Base-by-base conservation (phyloP, 306 rosid species). In the Cotoneaster glaucophyllus region DNA sequence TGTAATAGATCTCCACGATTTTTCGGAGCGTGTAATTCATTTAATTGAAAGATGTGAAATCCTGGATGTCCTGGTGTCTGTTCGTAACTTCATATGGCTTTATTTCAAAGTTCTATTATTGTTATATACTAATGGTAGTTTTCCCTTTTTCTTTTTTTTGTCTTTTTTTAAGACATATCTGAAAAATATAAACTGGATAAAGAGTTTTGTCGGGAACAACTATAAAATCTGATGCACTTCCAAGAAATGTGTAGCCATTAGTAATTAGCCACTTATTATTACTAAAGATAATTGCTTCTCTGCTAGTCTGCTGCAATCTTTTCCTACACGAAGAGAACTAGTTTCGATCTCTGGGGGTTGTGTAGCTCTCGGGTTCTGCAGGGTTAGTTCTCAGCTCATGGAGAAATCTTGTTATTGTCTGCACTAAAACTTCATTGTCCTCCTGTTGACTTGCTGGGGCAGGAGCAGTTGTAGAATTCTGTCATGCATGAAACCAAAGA, bases 361-460 rank as follows among this genome's bases (percentile, higher is more conserved):
- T 11, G 4, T 75, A 75, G 74, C 52, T 56, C 11, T 14, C 78
- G 4, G 65, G 34, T 34, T 82, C 78, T 6, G 65, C n/a, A 17
- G 85, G 64, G 45, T 70, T 74, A 8, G 76, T 72, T 44, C 54
- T 79, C 29, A 81, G 56, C 70, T 84, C 87, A 11, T 83, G 68
- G 28, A 83, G 88, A 48, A 82, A 84, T 56, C 71, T 86, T 21
- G 85, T 84, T 78, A 83, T 79, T 25, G 82, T 86, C 52, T 76
- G 82, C 18, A 76, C 73, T 28, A 86, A 43, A 18, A 69, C 81
- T 50, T 81, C 82, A 37, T 83, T 74, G 62, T 72, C 73, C 25
- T 76, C 67, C 19, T 48, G 21, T 48, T 64, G 75, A 50, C 34
- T 65, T 6, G 68, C 73, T n/a, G 73, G 37, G 19, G 73, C 50